Evolutionary conservation across 2,329 filamentous ascomycete genomes (phyloP), one percentile per base, ranked within the genome.

Genomic region (Teratosphaeria destructans): DNA sequence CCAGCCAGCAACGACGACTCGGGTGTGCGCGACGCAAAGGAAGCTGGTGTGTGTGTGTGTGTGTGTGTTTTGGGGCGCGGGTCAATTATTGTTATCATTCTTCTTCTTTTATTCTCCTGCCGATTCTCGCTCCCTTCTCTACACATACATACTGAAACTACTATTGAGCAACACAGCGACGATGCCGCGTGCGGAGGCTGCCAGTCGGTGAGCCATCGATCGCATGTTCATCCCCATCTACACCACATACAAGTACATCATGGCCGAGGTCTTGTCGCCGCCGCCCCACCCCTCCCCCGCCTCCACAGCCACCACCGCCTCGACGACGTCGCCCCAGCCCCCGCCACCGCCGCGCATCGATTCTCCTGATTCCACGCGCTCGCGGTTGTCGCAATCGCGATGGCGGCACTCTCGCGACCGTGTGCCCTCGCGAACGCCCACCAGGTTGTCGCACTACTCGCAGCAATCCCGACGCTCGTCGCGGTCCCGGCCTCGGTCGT

Each of bases 381-480:
- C 43, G 23, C 5, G 16, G 5, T 6, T 8, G 8, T 49, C 11
- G 3, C 32, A 57, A 39, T 32, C 29, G 11, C 52, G 55, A 49
- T 56, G 34, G 26, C 57, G 55, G n/a, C 60, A 57, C 26, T 39
- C 57, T 26, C 58, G 27, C 60, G 63, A 62, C 52, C 63, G 57
- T 57, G 26, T 53, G 4, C 90, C 88, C 69, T 88, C 90, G 70
- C 88, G 86, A 68, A 86, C 87, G 63, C 92, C 86, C 75, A 88
- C 89, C 71, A 84, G 91, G 59, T 79, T 95, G 68, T 95, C 91
- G 63, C 88, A 90, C 70, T 93, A 92, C 77, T 94, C 89, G 63
- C 43, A 49, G 43, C 43, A 19, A 4, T 49, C 43, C n/a, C 85
- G 81, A 68, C 78, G 84, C 61, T 92, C 89, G 16, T 81, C 75